phyloP scores from a whole-genome alignment of 768 basidiomycete genomes.

The Tulasnella sp. region DNA sequence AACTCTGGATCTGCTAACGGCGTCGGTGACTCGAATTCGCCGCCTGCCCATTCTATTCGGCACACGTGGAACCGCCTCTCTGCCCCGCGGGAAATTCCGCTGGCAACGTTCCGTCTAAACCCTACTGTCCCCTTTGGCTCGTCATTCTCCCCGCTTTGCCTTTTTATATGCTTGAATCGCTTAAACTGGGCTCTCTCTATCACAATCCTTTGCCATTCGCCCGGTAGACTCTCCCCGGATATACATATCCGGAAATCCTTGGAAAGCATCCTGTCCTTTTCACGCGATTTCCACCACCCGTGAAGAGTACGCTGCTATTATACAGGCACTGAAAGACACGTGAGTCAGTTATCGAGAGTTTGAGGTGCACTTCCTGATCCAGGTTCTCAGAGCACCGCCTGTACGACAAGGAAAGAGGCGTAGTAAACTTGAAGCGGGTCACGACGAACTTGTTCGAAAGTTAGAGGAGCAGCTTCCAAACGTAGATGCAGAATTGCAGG shows the following conservation, averaged over 20 bases:
- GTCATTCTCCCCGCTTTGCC: conserved; percentile 30
- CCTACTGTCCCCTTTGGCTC: conserved; percentile 27
- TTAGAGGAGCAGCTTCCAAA: conserved; percentile 55
- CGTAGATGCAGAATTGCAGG: conserved; percentile 61
- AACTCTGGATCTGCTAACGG: not conserved
- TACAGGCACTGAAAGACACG: conserved; percentile 50
- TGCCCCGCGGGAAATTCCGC: conserved; percentile 16
- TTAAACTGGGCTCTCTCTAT: conserved; percentile 10
- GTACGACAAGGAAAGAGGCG: conserved; percentile 35
- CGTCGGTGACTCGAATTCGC: conserved; percentile 16
- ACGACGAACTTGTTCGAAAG: conserved; percentile 50
- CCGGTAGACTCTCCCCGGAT: conserved; percentile 70
- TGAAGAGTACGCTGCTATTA: conserved; percentile 59
- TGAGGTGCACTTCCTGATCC: not conserved
- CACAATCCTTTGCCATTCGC: not conserved
- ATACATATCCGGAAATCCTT: conserved; percentile 80
- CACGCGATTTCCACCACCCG: conserved; percentile 60
- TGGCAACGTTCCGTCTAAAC: conserved; percentile 20
- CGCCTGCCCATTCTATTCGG: conserved; percentile 38
- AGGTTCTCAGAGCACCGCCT: not conserved
- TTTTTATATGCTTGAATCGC: conserved; percentile 22
- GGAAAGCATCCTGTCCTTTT: conserved; percentile 78
- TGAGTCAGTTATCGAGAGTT: conserved; percentile 23
- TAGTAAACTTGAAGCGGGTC: conserved; percentile 51
- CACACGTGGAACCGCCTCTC: conserved; percentile 21